Conservation (phyloP, 306 rosid species). For the Glycine soja region DNA sequence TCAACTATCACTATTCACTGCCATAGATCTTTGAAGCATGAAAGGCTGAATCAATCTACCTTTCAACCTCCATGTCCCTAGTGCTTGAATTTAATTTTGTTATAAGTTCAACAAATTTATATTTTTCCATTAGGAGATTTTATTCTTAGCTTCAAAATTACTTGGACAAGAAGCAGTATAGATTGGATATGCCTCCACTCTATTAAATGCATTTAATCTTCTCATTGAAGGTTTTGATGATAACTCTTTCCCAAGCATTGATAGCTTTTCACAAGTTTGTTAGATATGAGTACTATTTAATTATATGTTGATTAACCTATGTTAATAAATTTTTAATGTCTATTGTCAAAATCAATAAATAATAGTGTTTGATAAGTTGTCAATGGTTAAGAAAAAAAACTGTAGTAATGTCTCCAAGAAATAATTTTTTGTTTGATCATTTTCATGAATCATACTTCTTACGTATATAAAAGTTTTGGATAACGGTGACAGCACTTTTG, state of each 20-base stretch:
- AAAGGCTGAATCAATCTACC: background rate
- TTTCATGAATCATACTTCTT: no score
- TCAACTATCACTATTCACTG: background rate
- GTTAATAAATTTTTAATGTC: no score
- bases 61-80: background rate
- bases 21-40: background rate
- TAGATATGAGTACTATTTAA: no score
- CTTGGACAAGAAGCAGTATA: background rate
- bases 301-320: no score
- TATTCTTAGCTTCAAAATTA: background rate
- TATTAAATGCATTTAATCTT: background rate
- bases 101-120: background rate
- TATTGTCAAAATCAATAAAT: no score
- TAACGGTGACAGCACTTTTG: no score
- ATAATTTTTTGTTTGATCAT: no score
- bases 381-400: no score
- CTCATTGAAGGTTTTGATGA: background rate
- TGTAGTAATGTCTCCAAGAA: no score
- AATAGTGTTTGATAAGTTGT: no score
- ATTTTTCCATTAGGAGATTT: background rate
- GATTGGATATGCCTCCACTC: background rate
- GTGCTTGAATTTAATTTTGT: background rate
- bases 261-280: no score
- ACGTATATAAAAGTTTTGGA: no score
- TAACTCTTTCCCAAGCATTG: background rate